Percentiles rank a stretch among this genome's conserved stretches.
Conservation (phyloP, 2,329 filamentous ascomycete species). For the Colletotrichum sojae region DNA sequence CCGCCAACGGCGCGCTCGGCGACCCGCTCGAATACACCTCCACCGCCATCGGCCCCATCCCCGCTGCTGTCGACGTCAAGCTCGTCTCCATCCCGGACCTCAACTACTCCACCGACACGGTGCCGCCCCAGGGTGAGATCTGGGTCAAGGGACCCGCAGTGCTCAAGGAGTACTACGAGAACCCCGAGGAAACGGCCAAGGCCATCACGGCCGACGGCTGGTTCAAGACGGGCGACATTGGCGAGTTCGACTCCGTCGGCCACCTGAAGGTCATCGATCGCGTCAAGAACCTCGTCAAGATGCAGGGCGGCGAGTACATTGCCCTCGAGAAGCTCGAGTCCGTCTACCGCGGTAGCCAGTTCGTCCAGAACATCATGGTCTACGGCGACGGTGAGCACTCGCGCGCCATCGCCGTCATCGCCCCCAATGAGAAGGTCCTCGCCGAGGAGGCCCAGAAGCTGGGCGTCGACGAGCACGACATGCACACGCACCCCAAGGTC, state of each 20-base stretch:
- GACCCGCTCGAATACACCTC: constrained; percentile 89
- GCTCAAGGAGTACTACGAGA: constrained; percentile 84
- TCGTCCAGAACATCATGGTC: constrained; percentile 89
- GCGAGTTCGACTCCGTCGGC: constrained; percentile 85
- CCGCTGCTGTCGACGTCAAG: constrained; percentile 87
- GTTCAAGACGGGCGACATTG: constrained; percentile 98
- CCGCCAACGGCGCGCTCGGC: constrained; percentile 85
- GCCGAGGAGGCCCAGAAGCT: constrained; percentile 70
- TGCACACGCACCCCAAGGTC: constrained; percentile 78
- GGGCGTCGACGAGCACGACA: constrained; percentile 76
- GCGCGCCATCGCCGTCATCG: constrained; percentile 86
- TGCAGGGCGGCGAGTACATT: constrained; percentile 95
- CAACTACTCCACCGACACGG: constrained; percentile 83
- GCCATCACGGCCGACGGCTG: constrained; percentile 87
- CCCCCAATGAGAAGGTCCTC: constrained; percentile 75
- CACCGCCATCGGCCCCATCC: constrained; percentile 81
- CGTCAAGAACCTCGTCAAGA: constrained; percentile 99
- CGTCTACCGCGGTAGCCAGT: constrained; percentile 84
- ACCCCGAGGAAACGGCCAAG: constrained; percentile 87
- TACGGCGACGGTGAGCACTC: constrained; percentile 82
- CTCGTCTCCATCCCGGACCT: constrained; percentile 91
- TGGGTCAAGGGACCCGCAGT: constrained; percentile 86
- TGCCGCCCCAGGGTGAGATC: constrained; percentile 91
- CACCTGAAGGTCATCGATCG: constrained; percentile 92
- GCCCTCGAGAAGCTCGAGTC: constrained; percentile 96